Evolutionary conservation across 495 filamentous ascomycete genomes (phyloP).

Genomic region (Penicillium desertorum): DNA sequence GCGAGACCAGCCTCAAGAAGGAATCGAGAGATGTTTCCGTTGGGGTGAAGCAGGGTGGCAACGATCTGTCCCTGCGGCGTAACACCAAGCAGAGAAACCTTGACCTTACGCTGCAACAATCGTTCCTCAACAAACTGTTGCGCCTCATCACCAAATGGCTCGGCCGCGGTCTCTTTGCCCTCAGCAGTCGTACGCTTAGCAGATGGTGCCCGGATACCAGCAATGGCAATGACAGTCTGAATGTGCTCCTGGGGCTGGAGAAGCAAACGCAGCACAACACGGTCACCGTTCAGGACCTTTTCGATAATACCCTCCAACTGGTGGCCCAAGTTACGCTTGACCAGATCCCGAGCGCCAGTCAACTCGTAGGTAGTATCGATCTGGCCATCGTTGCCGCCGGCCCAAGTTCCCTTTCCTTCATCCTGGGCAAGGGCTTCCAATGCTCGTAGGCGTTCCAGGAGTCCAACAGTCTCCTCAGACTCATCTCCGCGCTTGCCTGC

Average conservation of each 20-base stretch:
- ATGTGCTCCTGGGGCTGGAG: conserved; percentile 73
- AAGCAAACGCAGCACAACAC: conserved; percentile 79
- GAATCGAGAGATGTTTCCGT: conserved; percentile 87
- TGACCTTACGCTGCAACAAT: conserved; percentile 80
- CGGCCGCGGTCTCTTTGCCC: conserved; percentile 76
- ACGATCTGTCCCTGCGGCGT: conserved; percentile 85
- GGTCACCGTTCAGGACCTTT: conserved; percentile 86
- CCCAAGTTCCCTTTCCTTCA: conserved; percentile 78
- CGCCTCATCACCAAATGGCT: conserved; percentile 85
- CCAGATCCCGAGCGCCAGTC: conserved; percentile 65
- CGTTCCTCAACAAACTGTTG: conserved; percentile 80
- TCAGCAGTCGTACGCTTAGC: conserved; percentile 80
- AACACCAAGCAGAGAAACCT: conserved; percentile 75
- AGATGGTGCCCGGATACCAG: conserved; percentile 81
- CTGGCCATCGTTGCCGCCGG: conserved; percentile 50
- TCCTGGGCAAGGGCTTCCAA: conserved; percentile 79
- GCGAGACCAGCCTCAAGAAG: conserved; percentile 85
- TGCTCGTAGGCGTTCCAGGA: conserved; percentile 70
- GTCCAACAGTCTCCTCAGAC: conserved; percentile 64
- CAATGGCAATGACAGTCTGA: conserved; percentile 82
- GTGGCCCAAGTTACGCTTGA: conserved; percentile 75
- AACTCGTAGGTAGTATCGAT: conserved; percentile 81
- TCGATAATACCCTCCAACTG: conserved; percentile 79
- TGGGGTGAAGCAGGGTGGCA: conserved; percentile 76
- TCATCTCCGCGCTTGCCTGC: conserved; percentile 81